These are phyloP conservation scores for Microsporum audouinii DNA, from an alignment of 2,329 filamentous ascomycete species.

Conservation along the genomic window DNA sequence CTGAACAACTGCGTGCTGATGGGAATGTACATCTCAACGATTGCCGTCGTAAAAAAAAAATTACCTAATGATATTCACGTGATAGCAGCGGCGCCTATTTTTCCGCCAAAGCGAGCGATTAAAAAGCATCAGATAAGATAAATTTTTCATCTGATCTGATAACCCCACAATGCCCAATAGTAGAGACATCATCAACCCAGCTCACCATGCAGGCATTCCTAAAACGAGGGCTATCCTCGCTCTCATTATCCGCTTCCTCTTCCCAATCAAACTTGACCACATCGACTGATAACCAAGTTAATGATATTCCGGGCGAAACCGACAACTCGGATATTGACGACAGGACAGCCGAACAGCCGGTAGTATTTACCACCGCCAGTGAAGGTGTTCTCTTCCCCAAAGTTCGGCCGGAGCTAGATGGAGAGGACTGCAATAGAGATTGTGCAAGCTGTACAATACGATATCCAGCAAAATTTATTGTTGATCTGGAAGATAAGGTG, in stretches of 20 bases:
- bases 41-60: neutral
- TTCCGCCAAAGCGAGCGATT: slow-evolving; percentile 6
- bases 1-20: too few species aligned
- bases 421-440: slow-evolving; percentile 79
- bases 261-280: neutral
- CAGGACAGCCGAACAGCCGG: slow-evolving; percentile 19
- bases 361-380: slow-evolving; percentile 37
- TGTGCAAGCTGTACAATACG: slow-evolving; percentile 69
- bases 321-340: slow-evolving; percentile 10
- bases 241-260: slow-evolving; percentile 5
- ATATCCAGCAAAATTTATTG: slow-evolving; percentile 61
- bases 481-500: slow-evolving; percentile 65
- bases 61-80: neutral
- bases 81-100: neutral
- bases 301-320: slow-evolving; percentile 7
- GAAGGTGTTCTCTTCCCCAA: slow-evolving; percentile 55
- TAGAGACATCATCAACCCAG: neutral
- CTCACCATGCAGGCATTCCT: slow-evolving; percentile 9
- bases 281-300: neutral
- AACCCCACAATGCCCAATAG: neutral
- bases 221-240: slow-evolving; percentile 7
- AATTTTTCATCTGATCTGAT: slow-evolving; percentile 8
- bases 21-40: too few species aligned
- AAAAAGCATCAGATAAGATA: slow-evolving; percentile 11
- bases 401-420: slow-evolving; percentile 65